Percentiles rank a stretch among this genome's conserved stretches.
Evolutionary conservation across 2,329 filamentous ascomycete genomes (phyloP).

Genomic region (Metarhizium guizhouense): DNA sequence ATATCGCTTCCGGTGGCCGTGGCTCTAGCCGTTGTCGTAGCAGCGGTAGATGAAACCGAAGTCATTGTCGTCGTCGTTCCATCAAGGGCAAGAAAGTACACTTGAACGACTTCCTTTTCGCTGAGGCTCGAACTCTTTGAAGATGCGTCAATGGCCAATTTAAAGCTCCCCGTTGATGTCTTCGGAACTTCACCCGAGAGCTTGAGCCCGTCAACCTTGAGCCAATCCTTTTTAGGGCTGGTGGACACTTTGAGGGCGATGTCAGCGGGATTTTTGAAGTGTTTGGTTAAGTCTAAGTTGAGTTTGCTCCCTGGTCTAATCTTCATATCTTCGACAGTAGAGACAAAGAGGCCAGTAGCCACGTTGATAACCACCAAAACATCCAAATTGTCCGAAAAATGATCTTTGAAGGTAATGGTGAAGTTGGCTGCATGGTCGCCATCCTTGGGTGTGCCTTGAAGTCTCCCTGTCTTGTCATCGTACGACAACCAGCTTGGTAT

Average conservation of each 20-base stretch:
- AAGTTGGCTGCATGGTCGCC: slow-evolving; percentile 52
- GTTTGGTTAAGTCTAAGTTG: slow-evolving; percentile 31
- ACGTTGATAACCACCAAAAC: slow-evolving; percentile 37
- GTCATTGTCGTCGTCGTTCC: slow-evolving; percentile 15
- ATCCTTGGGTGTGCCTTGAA: slow-evolving; percentile 57
- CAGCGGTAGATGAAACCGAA: slow-evolving; percentile 13
- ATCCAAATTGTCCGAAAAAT: slow-evolving; percentile 48
- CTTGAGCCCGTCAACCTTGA: slow-evolving; percentile 28
- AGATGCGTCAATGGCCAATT: slow-evolving; percentile 21
- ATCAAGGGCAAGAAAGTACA: slow-evolving; percentile 23
- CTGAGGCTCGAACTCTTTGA: slow-evolving; percentile 23
- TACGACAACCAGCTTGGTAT: slow-evolving; percentile 64
- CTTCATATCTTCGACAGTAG: slow-evolving; percentile 29
- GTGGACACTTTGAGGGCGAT: slow-evolving; percentile 27
- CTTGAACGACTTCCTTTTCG: slow-evolving; percentile 28
- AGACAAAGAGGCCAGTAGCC: slow-evolving; percentile 29
- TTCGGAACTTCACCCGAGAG: slow-evolving; percentile 33
- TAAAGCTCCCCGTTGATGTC: slow-evolving; percentile 21
- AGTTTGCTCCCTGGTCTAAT: slow-evolving; percentile 32
- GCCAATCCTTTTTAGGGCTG: slow-evolving; percentile 32
- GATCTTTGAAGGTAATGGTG: slow-evolving; percentile 50
- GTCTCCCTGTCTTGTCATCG: slow-evolving; percentile 48
- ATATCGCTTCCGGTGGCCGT: slow-evolving; percentile 13
- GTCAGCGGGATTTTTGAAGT: slow-evolving; percentile 31
- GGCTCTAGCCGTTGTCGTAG: slow-evolving; percentile 12